These are phyloP conservation scores for Epicoccum nigrum DNA, from an alignment of 2,329 filamentous ascomycete species.

Conservation along the genomic window DNA sequence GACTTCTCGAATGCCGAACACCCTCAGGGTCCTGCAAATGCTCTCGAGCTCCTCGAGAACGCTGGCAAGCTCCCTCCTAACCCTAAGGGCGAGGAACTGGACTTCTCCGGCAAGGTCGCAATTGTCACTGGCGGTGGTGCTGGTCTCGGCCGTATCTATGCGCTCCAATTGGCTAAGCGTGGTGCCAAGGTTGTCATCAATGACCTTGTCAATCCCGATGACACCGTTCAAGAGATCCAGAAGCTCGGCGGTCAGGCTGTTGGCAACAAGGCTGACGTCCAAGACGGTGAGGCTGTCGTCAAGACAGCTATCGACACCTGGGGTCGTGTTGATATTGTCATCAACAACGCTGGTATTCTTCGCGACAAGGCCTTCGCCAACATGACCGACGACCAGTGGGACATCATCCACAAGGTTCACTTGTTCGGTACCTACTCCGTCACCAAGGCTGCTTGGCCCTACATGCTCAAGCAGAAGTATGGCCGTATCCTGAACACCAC, in stretches of 20 bases:
- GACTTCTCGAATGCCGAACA: slow-evolving; percentile 87
- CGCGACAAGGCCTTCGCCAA: slow-evolving; percentile 97
- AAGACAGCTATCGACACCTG: slow-evolving; percentile 93
- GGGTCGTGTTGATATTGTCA: slow-evolving; percentile 89
- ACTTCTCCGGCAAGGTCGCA: slow-evolving; percentile 49
- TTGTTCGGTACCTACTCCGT: slow-evolving; percentile 94
- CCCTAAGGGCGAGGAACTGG: slow-evolving; percentile 39
- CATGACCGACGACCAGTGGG: slow-evolving; percentile 95
- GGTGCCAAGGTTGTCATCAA: slow-evolving; percentile 91
- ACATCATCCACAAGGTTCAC: slow-evolving; percentile 90
- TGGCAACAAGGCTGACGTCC: slow-evolving; percentile 90
- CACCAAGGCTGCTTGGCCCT: slow-evolving; percentile 96
- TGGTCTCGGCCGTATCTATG: slow-evolving; percentile 86
- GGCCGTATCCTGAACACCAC: slow-evolving; percentile 96
- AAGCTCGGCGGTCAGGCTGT: slow-evolving; percentile 87
- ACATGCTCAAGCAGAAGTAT: slow-evolving; percentile 98
- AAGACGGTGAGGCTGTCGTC: slow-evolving; percentile 89
- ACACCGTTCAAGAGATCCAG: slow-evolving; percentile 90
- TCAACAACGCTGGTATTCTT: slow-evolving; percentile 98
- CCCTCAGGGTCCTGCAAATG: slow-evolving; percentile 84
- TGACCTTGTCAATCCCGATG: slow-evolving; percentile 90
- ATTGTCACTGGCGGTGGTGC: slow-evolving; percentile 47
- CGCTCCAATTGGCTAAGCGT: slow-evolving; percentile 82
- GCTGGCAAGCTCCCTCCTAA: slow-evolving; percentile 39
- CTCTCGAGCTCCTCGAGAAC: slow-evolving; percentile 69